A percentile compares a stretch with the other conserved stretches of the same genome.
phyloP scores from a whole-genome alignment of 768 basidiomycete species.

The Crucibulum laeve region DNA sequence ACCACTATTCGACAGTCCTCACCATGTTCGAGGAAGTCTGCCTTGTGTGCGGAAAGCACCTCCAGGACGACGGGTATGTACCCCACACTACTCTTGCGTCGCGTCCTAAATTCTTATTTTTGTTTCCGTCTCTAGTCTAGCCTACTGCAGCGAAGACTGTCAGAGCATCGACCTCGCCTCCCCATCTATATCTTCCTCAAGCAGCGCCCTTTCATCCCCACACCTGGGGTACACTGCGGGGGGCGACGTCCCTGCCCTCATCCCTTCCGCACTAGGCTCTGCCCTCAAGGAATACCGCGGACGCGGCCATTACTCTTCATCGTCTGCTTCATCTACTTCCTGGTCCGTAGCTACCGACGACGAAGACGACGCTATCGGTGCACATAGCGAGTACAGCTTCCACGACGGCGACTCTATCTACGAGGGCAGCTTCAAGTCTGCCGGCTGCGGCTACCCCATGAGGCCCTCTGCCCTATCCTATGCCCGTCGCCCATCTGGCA shows the following conservation, averaged over 20 bases:
- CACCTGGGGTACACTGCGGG: slow-evolving; percentile 47
- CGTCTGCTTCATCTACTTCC: slow-evolving; percentile 59
- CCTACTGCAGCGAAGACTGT: slow-evolving; percentile 72
- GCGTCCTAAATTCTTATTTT: slow-evolving; percentile 5
- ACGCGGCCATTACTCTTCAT: slow-evolving; percentile 53
- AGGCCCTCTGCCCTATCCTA: slow-evolving; percentile 52
- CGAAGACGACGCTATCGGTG: slow-evolving; percentile 47
- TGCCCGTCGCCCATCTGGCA: slow-evolving; percentile 66
- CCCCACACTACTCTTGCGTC: slow-evolving; percentile 11
- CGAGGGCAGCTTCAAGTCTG: slow-evolving; percentile 40
- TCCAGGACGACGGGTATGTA: slow-evolving; percentile 58
- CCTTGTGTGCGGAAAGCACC: slow-evolving; percentile 64
- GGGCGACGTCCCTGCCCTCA: slow-evolving; percentile 61
- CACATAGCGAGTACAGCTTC: slow-evolving; percentile 27
- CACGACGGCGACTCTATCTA: slow-evolving; percentile 34
- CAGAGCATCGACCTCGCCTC: slow-evolving; percentile 58
- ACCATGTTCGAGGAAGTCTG: slow-evolving; percentile 80
- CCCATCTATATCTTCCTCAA: slow-evolving; percentile 62
- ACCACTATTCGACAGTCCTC: slow-evolving; percentile 9
- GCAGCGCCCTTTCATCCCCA: slow-evolving; percentile 68
- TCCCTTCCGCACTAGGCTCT: slow-evolving; percentile 62
- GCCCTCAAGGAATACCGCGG: slow-evolving; percentile 41
- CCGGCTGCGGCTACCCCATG: slow-evolving; percentile 27
- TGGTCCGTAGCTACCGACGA: slow-evolving; percentile 66
- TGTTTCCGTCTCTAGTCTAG: slow-evolving; percentile 40